Evolutionary conservation across 441 rosid species (phyloP).

Genomic region (Omphalea diandra): DNA sequence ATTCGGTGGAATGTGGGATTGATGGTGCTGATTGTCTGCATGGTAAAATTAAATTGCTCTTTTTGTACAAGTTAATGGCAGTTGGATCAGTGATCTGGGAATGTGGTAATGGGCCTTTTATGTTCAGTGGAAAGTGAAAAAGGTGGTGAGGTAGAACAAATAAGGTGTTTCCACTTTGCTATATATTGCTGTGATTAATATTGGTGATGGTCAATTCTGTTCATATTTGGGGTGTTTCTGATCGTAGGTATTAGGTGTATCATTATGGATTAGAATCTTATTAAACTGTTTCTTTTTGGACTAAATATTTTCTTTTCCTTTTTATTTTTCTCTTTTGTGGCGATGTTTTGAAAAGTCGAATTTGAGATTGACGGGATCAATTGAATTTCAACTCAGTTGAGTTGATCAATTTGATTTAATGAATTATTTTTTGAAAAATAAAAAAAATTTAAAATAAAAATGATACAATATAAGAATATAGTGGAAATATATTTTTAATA

Average conservation of each 20-base stretch:
- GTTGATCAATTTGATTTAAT: too few species aligned
- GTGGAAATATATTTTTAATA: too few species aligned
- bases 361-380: too few species aligned
- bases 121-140: constrained; percentile 3
- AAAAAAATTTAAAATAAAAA: too few species aligned
- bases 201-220: not conserved
- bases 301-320: not conserved
- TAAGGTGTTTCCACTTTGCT: not conserved
- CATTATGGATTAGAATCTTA: not conserved
- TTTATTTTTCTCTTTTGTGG: too few species aligned
- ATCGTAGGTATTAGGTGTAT: not conserved
- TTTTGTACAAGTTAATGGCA: too few species aligned
- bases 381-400: too few species aligned
- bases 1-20: not conserved
- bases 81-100: too few species aligned
- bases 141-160: not conserved
- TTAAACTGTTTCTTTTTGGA: not conserved
- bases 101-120: too few species aligned
- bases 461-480: too few species aligned
- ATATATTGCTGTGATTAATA: not conserved
- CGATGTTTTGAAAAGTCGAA: not conserved
- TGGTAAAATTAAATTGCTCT: too few species aligned
- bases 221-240: not conserved
- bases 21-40: not conserved
- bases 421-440: too few species aligned